A percentile compares a stretch with the other conserved stretches of the same genome.
Evolutionary conservation across 345 rosid species (phyloP).

Genomic region (Anastatica hierochuntica): DNA sequence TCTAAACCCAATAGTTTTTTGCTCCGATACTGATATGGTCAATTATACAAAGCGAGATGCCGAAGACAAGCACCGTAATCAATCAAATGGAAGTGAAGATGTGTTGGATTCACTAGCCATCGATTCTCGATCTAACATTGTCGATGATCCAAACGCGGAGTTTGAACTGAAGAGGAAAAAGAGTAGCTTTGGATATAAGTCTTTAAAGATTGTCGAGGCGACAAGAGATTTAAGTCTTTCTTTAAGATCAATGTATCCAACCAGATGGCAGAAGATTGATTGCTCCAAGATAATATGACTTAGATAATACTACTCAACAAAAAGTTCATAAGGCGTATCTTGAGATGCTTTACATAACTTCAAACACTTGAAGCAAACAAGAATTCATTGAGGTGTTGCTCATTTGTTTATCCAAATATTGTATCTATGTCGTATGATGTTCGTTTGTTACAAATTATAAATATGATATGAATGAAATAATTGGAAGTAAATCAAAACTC

Average conservation of each 20-base stretch:
- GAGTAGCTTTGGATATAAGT: conserved; percentile 67
- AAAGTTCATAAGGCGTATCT: too few relatives aligned
- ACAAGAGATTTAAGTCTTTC: conserved; percentile 89
- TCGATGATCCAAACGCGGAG: conserved; percentile 31
- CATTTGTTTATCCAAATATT: too few relatives aligned
- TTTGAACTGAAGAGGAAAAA: conserved; percentile 17
- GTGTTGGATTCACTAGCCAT: conserved; percentile 13
- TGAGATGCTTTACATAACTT: too few relatives aligned
- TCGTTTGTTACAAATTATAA: too few relatives aligned
- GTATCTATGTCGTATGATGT: too few relatives aligned
- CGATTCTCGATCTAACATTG: conserved; percentile 11
- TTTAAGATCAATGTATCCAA: conserved; percentile 55
- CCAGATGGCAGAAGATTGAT: conserved; percentile 65
- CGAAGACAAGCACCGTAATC: conserved; percentile 19
- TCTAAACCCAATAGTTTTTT: too few relatives aligned
- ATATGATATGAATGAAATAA: too few relatives aligned
- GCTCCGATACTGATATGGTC: conserved; percentile 46
- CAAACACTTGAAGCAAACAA: too few relatives aligned
- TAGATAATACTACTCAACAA: too few relatives aligned
- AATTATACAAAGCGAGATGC: conserved; percentile 36
- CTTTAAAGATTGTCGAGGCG: conserved; percentile 83
- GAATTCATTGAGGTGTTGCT: too few relatives aligned
- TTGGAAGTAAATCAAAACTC: too few relatives aligned
- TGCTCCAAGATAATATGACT: too few relatives aligned
- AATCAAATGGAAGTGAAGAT: conserved; percentile 32